Percentiles rank a stretch among this genome's conserved stretches.
phyloP scores from a whole-genome alignment of 129 eudicot genomes.

The Tanacetum coccineum region DNA sequence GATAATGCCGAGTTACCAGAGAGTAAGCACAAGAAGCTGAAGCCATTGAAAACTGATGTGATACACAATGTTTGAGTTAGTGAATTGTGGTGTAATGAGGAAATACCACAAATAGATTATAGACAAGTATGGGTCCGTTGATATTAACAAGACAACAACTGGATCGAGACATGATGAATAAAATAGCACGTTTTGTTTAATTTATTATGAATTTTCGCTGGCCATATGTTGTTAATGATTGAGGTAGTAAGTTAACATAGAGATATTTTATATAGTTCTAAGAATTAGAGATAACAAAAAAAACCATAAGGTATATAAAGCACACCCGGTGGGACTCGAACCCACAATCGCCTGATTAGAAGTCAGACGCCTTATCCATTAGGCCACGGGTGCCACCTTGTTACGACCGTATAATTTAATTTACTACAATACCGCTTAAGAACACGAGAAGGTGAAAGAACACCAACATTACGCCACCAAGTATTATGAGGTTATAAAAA shows the following conservation, averaged over 20 bases:
- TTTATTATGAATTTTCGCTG: constrained; percentile 8
- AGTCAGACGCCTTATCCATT: constrained; percentile 74
- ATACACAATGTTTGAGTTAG: background rate
- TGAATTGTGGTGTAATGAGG: constrained; percentile 17
- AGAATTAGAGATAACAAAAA: no score
- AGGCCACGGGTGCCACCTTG: constrained; percentile 71
- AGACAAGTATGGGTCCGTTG: background rate
- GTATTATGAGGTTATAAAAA: no score
- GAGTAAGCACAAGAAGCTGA: constrained; percentile 18
- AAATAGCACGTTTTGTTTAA: constrained; percentile 15
- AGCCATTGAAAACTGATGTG: constrained; percentile 12
- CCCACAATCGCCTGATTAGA: constrained; percentile 87
- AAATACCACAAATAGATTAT: background rate
- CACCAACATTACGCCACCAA: no score
- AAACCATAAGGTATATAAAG: no score
- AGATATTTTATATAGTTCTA: no score
- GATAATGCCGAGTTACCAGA: constrained; percentile 6
- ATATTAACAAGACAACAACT: background rate
- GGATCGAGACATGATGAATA: constrained; percentile 4
- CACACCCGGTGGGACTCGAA: constrained; percentile 98
- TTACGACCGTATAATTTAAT: no score
- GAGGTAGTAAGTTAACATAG: background rate
- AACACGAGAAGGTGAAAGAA: no score
- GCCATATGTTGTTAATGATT: background rate
- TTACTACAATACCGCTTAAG: no score